Evolutionary conservation across 768 basidiomycete species (phyloP), one percentile per base, ranked within the genome.

Genomic region (Amanita muscaria): DNA sequence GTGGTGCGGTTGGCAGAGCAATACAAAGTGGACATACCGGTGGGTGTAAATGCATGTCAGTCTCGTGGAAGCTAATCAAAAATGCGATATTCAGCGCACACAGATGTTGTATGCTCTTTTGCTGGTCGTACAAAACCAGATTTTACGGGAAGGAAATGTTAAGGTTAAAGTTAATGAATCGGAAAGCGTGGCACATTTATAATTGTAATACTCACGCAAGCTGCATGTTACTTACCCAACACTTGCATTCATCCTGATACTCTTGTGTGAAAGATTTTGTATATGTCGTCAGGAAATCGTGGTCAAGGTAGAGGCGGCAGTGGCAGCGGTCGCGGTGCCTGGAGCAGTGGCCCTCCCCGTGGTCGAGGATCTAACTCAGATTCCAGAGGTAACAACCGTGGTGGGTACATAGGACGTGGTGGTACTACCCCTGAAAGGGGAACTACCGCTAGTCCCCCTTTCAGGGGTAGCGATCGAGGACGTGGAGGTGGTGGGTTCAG

Each of bases 111-210:
- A 81, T 51, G 72, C 69, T 5, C 59, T 80, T 19, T 55, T 81
- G 15, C 58, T 76, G 23, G 71, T 81, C n/a, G 60, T 80, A 8
- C 79, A 81, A 59, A 77, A 79, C 45, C 78, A 82, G 57, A 68
- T 75, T 31, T 53, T 80, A 44, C 64, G 70, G n/a, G 61, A 64
- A 47, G 40, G 53, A 19, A 54, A 53, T 22, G 44, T 31, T 19
- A 16, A 19, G n/a, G 21, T 16, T 31, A 18, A 22, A 16, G 8
- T 23, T 5, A 21, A 37, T 7, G 11, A 14, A 40, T 10, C 10
- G 2, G 12, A 11, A 40, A 15, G 25, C 39, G 39, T 40, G 39
- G 6, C 9, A 12, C 27, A 29, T 29, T 29, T 12, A 29, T 29
- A 29, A 12, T 29, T 12, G 12, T 29, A 29, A 12, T 29, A 6